A percentile compares a stretch with the other conserved stretches of the same genome.
phyloP scores from a whole-genome alignment of 2,329 filamentous ascomycete genomes.

The Fragosphaeria purpurea region DNA sequence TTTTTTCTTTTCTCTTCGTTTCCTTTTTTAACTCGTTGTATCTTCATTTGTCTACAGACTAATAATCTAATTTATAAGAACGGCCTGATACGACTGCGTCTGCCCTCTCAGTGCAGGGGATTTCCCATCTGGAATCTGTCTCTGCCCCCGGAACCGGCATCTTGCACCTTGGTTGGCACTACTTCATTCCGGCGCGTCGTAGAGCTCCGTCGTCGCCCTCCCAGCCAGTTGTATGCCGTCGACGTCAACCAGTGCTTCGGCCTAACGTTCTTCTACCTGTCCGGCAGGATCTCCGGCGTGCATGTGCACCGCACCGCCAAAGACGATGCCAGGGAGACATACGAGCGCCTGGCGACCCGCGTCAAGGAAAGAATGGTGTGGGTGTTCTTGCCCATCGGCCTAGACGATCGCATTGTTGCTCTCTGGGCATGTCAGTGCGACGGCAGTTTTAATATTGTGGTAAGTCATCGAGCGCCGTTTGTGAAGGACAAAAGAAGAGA shows the following conservation, averaged over 20 bases:
- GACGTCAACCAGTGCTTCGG: not conserved
- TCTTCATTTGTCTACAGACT: not conserved
- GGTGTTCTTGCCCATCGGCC: not conserved
- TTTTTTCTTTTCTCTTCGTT: not conserved
- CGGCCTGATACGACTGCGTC: not conserved
- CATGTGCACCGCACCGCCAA: not conserved
- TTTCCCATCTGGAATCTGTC: conserved; percentile 1
- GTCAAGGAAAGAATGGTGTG: not conserved
- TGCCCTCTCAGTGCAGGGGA: not conserved
- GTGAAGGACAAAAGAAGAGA: not conserved
- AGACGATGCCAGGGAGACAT: not conserved
- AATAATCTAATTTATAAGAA: not conserved
- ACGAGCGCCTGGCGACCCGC: not conserved
- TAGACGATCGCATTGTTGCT: not conserved
- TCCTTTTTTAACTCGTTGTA: not conserved
- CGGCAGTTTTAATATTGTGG: not conserved
- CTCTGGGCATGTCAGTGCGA: not conserved
- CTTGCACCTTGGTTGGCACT: not conserved
- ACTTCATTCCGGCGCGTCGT: not conserved
- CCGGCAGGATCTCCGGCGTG: not conserved
- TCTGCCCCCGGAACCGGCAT: not conserved
- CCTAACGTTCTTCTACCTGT: conserved; percentile 1
- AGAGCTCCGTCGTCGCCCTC: not conserved
- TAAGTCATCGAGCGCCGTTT: not conserved
- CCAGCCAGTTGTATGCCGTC: not conserved